Evolutionary conservation across 352 stramenopile species (phyloP).

Genomic region (Hyphochytrium catenoides): DNA sequence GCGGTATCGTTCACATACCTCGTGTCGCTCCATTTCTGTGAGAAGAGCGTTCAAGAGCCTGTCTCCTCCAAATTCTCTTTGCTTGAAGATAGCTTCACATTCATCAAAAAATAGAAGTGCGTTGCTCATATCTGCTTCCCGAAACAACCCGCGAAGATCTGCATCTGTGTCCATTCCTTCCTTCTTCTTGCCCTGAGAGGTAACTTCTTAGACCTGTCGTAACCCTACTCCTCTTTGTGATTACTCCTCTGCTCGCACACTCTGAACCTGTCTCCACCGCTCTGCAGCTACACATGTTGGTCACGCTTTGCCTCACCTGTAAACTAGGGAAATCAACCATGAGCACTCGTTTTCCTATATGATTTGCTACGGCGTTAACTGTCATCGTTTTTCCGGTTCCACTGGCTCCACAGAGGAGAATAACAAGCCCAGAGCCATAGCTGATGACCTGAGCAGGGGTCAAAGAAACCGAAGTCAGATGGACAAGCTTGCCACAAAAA

Average conservation of each 20-base stretch:
- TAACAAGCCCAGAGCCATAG: slow-evolving; percentile 42
- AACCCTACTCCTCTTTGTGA: too few species aligned
- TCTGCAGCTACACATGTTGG: slow-evolving; percentile 16
- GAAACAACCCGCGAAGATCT: slow-evolving; percentile 50
- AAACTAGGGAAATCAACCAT: slow-evolving; percentile 62
- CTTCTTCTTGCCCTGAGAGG: too few species aligned
- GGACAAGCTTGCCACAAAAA: too few species aligned
- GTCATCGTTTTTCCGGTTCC: slow-evolving; percentile 75
- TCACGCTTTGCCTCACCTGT: slow-evolving; percentile 35
- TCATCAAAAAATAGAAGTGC: slow-evolving; percentile 68
- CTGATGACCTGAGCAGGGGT: slow-evolving; percentile 23
- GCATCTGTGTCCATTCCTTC: slow-evolving; percentile 15
- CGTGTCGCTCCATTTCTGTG: slow-evolving; percentile 61
- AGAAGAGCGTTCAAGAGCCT: slow-evolving; percentile 47
- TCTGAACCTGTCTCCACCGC: neutral
- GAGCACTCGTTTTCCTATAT: slow-evolving; percentile 57
- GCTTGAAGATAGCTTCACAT: slow-evolving; percentile 62
- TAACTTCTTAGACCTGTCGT: too few species aligned
- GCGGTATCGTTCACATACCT: too few species aligned
- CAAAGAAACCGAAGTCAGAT: too few species aligned
- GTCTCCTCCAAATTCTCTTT: slow-evolving; percentile 47
- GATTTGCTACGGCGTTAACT: slow-evolving; percentile 52
- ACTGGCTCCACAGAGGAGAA: slow-evolving; percentile 48
- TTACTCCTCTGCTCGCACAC: slow-evolving; percentile 1
- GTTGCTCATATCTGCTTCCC: slow-evolving; percentile 65